Evolutionary conservation across 257 asterid genomes (phyloP), one percentile per base, ranked within the genome.

Genomic region (Nicotiana undulata): DNA sequence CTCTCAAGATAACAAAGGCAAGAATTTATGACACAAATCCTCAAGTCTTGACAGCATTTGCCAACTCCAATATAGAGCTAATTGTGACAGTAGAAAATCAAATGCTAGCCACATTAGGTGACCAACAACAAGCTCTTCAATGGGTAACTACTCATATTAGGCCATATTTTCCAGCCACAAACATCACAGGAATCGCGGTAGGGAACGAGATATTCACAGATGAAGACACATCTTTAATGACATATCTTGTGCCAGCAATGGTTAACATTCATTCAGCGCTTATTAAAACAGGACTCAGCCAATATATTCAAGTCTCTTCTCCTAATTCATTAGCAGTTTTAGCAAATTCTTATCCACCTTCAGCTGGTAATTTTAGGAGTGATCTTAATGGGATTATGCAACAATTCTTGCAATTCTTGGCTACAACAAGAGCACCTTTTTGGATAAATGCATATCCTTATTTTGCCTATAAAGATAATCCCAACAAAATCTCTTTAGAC

Each of bases 361-460:
- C 99, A 0, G 88, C 98, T 0, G 99, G 99, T 0, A 12, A 65
- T 2, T 95, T 95, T 87, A 79, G 86, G 46, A 67, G 84, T 5
- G 95, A 88, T 61, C 88, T 95, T 16, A 80, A 26, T 63, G 60
- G 82, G 3, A 84, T 90, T 68, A 91, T 95, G 97, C 87, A 88
- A 34, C 95, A 93, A 76, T 79, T 88, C 26, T 31, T 95, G 24
- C 88, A 90, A 65, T 95, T 92, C 79, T 60, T 93, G 61, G 85
- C 87, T 1, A 64, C 87, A 13, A 95, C 98, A 0, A 90, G 84
- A n/a, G 77, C 96, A 4, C 94, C 98, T 0, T 95, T 95, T 18
- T 92, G 97, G 97, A 92, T 95, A 81, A 93, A 95, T 53, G 97
- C 98, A 0, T 95, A 95, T 86, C 98, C 99, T 0, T 95, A 93